These are phyloP conservation scores for Fraxinus latifolia DNA, from an alignment of 305 asterid genomes.

Conservation along the genomic window DNA sequence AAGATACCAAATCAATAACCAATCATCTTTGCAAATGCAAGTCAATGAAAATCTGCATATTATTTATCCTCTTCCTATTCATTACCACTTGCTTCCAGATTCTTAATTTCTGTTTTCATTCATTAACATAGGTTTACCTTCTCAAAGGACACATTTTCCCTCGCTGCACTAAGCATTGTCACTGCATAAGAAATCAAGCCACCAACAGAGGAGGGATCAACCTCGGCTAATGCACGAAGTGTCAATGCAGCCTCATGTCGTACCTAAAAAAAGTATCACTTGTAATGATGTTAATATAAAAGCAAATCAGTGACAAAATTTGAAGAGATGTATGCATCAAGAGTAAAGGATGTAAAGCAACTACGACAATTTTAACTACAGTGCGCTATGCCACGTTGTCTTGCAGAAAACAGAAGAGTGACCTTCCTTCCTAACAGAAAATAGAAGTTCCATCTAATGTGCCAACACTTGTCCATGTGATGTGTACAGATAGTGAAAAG, in stretches of 20 bases:
- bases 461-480: not conserved
- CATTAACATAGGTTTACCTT: slow-evolving; percentile 49
- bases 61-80: not conserved
- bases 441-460: slow-evolving; percentile 10
- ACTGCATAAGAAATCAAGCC: slow-evolving; percentile 94
- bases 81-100: slow-evolving; percentile 6
- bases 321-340: slow-evolving; percentile 25
- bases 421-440: not conserved
- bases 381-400: slow-evolving; percentile 8
- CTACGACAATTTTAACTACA: slow-evolving; percentile 18
- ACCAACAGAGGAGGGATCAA: slow-evolving; percentile 95
- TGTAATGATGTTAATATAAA: slow-evolving; percentile 23
- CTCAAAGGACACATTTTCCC: slow-evolving; percentile 80
- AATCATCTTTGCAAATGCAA: not conserved
- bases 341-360: slow-evolving; percentile 20
- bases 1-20: not conserved
- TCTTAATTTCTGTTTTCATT: slow-evolving; percentile 9
- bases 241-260: slow-evolving; percentile 98
- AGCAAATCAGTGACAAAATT: slow-evolving; percentile 6
- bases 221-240: slow-evolving; percentile 87
- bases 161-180: slow-evolving; percentile 82
- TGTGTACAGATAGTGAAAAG: not conserved
- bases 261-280: slow-evolving; percentile 51
- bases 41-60: not conserved
- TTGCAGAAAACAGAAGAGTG: slow-evolving; percentile 4